Evolutionary conservation across 768 basidiomycete genomes (phyloP), one percentile per base, ranked within the genome.

Genomic region (Austroboletus eburneus): DNA sequence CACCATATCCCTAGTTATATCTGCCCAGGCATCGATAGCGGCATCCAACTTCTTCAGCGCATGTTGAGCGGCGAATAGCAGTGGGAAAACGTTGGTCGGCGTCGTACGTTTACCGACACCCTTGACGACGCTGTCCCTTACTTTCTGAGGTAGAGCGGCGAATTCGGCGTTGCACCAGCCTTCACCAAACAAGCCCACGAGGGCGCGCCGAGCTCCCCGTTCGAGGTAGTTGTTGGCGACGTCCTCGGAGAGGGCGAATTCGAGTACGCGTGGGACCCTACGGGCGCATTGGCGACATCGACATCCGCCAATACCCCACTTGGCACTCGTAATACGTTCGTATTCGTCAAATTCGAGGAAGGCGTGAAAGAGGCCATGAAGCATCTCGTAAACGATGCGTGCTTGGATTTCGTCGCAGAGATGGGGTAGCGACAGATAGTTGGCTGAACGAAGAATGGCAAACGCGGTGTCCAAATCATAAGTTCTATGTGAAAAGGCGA

Each of bases 401-500:
- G 87, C 83, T 56, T 91, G 87, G 35, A 87, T 76, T 59, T 98
- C 95, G 47, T 79, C 74, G 50, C 81, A 78, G 4, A 99, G 79
- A 1, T 83, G 70, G 14, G 82, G 64, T 33, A 98, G 73, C 25
- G 76, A 72, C 35, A 98, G 85, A 66, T 93, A 97, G 9, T 75
- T 71, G 1, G 94, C 83, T 1, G 90, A 81, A 32, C 85, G 82
- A 64, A 92, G 80, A 57, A 98, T 91, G 51, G 87, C 80, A 63
- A 98, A 91, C 0, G 89, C 87, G 14, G 93, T 97, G 36, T 83
- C 77, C 55, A 98, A 82, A 69, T 98, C 95, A 67, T 91, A 96
- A 1, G 89, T 83, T 13, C 95, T 76, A 57, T 97, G 88, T 4
- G 90, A 92, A 65, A 98, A 96, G 23, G 85, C 74, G 37, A 98